Evolutionary conservation across 192 early-diverging fungal species (phyloP).

Genomic region (Pilaira anomala): DNA sequence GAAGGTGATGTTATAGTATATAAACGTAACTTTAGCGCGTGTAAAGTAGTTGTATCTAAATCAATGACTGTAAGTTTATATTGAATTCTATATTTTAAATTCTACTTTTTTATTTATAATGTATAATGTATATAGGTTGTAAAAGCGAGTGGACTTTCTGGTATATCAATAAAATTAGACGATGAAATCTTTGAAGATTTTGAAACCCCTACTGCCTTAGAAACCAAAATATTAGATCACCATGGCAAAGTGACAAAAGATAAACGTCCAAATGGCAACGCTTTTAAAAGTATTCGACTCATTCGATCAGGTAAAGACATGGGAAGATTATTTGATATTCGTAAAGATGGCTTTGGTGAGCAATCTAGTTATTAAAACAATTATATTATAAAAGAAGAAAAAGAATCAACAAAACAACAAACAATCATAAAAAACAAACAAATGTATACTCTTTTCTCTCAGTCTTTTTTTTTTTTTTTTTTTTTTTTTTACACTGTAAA

Average conservation of each 20-base stretch:
- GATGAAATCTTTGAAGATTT: slow-evolving; percentile 36
- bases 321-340: slow-evolving; percentile 40
- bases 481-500: no score
- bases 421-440: no score
- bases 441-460: no score
- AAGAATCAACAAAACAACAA: no score
- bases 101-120: not conserved
- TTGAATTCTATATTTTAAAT: not conserved
- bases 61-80: slow-evolving; percentile 33
- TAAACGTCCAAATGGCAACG: slow-evolving; percentile 48
- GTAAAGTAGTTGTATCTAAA: slow-evolving; percentile 35
- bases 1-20: slow-evolving; percentile 36
- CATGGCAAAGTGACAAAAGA: slow-evolving; percentile 39
- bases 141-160: slow-evolving; percentile 28
- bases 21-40: slow-evolving; percentile 40
- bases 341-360: slow-evolving; percentile 35
- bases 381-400: not conserved
- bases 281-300: slow-evolving; percentile 43
- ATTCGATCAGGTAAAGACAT: slow-evolving; percentile 32
- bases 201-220: slow-evolving; percentile 45
- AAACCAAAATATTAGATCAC: slow-evolving; percentile 42
- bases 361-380: not conserved
- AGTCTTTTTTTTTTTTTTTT: no score
- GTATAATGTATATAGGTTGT: slow-evolving; percentile 25
- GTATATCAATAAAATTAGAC: slow-evolving; percentile 34